These are phyloP conservation scores for Phytophthora brassicae DNA, from an alignment of 352 stramenopile genomes.

Conservation along the genomic window DNA sequence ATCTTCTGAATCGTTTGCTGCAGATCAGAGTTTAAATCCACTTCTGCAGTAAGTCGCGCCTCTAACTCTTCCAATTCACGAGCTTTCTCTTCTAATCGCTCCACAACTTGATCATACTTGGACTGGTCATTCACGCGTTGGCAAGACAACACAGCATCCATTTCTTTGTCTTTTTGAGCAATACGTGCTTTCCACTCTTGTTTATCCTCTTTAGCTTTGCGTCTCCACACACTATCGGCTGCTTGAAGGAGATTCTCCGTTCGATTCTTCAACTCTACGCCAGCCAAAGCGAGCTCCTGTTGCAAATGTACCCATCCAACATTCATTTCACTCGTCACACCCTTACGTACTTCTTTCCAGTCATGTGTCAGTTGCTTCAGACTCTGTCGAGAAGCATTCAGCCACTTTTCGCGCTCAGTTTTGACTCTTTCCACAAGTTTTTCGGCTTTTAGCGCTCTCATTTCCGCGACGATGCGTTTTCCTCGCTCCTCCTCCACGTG, in stretches of 20 bases:
- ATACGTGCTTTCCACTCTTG: conserved; percentile 44
- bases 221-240: conserved; percentile 24
- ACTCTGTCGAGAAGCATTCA: conserved; percentile 33
- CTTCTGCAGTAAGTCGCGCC: conserved; percentile 21
- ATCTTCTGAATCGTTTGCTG: conserved; percentile 38
- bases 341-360: conserved; percentile 34
- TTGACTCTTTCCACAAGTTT: conserved; percentile 28
- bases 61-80: conserved; percentile 40
- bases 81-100: conserved; percentile 45
- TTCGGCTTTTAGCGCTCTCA: conserved; percentile 29
- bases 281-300: conserved; percentile 28
- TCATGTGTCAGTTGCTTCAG: conserved; percentile 34
- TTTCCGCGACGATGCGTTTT: conserved; percentile 25
- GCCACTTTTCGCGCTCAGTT: conserved; percentile 27
- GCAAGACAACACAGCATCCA: conserved; percentile 40
- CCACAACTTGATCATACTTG: conserved; percentile 53
- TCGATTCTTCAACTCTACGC: conserved; percentile 32
- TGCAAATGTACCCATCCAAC: conserved; percentile 32
- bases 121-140: conserved; percentile 56
- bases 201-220: conserved; percentile 41
- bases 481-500: conserved; percentile 38
- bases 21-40: conserved; percentile 31
- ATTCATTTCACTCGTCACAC: conserved; percentile 37
- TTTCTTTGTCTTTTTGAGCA: conserved; percentile 54
- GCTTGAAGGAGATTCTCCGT: conserved; percentile 21